Conservation (phyloP, 306 rosid species). For the Prunus armeniaca region DNA sequence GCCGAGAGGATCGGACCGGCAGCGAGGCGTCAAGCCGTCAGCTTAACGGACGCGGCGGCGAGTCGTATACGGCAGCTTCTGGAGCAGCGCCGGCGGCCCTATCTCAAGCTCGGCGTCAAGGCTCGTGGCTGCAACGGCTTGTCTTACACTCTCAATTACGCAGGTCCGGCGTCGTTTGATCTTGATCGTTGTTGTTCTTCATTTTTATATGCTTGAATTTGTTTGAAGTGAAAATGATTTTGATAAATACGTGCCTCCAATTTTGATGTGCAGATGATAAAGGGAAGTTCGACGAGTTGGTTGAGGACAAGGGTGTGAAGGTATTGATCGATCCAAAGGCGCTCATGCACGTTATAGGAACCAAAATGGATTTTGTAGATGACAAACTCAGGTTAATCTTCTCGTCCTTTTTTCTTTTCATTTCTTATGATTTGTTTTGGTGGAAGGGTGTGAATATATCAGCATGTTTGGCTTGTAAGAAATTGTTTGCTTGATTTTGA, state of each 20-base stretch:
- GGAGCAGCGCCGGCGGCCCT: constrained; percentile 72
- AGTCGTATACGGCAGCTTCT: constrained; percentile 58
- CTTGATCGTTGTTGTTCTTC: neutral
- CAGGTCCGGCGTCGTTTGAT: constrained; percentile 41
- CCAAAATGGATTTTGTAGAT: constrained; percentile 94
- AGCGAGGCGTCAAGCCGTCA: constrained; percentile 65
- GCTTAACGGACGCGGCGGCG: constrained; percentile 71
- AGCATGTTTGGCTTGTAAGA: neutral
- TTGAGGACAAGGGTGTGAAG: constrained; percentile 92
- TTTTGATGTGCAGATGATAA: constrained; percentile 64
- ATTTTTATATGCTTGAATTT: neutral
- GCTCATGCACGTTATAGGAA: constrained; percentile 95
- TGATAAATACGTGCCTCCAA: neutral
- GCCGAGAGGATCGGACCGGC: constrained; percentile 39
- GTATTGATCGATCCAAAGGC: constrained; percentile 93
- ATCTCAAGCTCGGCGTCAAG: constrained; percentile 82
- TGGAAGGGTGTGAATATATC: neutral
- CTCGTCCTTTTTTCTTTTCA: neutral
- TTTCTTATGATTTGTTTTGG: neutral
- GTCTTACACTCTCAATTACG: constrained; percentile 83
- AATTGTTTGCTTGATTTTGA: neutral
- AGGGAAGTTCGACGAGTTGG: constrained; percentile 85
- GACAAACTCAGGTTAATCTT: constrained; percentile 74
- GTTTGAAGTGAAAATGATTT: neutral
- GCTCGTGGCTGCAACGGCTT: constrained; percentile 96